These are phyloP conservation scores for Albatrellus ellisii DNA, from an alignment of 768 basidiomycete species.

Conservation along the genomic window DNA sequence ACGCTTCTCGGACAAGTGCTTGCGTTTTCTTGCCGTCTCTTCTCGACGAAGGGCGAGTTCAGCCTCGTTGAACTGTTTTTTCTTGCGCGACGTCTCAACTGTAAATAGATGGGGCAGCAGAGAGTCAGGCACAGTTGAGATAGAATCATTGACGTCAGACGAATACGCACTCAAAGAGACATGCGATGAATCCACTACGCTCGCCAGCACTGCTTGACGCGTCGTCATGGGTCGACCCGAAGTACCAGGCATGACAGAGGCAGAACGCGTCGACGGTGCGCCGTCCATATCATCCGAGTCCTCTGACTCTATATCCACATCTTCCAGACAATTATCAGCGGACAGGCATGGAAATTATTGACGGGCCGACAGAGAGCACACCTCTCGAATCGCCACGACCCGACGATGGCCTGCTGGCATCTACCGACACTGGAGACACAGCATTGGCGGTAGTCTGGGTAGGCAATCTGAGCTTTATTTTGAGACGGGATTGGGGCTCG, in stretches of 20 bases:
- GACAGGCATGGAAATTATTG: no score
- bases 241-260: constrained; percentile 17
- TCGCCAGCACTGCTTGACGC: constrained; percentile 59
- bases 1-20: constrained; percentile 71
- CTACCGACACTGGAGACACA: no score
- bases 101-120: not conserved
- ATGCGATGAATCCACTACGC: constrained; percentile 54
- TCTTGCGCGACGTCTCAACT: constrained; percentile 31
- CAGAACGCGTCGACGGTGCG: not conserved
- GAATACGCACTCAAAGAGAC: constrained; percentile 41
- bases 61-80: constrained; percentile 55
- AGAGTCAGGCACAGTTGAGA: no score
- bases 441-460: constrained; percentile 16
- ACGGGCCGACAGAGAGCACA: no score
- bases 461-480: constrained; percentile 50
- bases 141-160: not conserved
- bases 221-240: constrained; percentile 23
- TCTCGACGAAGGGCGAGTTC: constrained; percentile 65
- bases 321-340: no score
- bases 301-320: constrained; percentile 33
- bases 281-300: constrained; percentile 19
- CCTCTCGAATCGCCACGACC: no score
- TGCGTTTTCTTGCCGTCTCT: constrained; percentile 74
- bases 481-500: constrained; percentile 26
- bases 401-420: no score